Percentiles rank a stretch among this genome's conserved stretches.
These are phyloP conservation scores for Globisporangium nunn DNA, from an alignment of 352 stramenopile species.

Conservation along the genomic window DNA sequence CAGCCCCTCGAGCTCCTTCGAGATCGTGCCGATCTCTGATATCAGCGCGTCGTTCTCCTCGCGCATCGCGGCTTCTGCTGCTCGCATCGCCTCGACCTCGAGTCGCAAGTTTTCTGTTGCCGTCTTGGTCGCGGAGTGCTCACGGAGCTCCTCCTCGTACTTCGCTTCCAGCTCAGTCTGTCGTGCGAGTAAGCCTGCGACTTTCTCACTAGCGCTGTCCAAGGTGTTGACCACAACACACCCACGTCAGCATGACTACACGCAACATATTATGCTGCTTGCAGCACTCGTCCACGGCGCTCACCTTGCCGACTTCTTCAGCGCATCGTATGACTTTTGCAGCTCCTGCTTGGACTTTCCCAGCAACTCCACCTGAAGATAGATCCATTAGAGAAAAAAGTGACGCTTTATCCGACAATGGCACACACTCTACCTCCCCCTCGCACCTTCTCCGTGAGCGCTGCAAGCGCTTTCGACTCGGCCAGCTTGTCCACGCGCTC, in stretches of 20 bases:
- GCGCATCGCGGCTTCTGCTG: constrained; percentile 39
- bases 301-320: constrained; percentile 32
- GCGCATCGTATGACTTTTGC: constrained; percentile 20
- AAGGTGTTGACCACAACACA: background rate
- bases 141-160: constrained; percentile 25
- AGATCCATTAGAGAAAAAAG: background rate
- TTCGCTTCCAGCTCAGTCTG: constrained; percentile 28
- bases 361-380: constrained; percentile 21
- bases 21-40: constrained; percentile 62
- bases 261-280: background rate
- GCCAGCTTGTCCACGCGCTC: constrained; percentile 20
- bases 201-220: constrained; percentile 29
- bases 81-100: constrained; percentile 42
- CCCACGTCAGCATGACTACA: background rate
- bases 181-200: constrained; percentile 20
- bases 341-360: constrained; percentile 34
- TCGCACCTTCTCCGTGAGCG: constrained; percentile 35
- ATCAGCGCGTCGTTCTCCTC: constrained; percentile 77
- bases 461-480: constrained; percentile 27
- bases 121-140: constrained; percentile 19
- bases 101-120: constrained; percentile 27
- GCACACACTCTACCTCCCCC: background rate
- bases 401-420: background rate
- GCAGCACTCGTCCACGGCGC: background rate
- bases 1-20: constrained; percentile 47